Base-by-base conservation (phyloP, 2,329 filamentous ascomycete genomes). In the Orbilia blumenaviensis region DNA sequence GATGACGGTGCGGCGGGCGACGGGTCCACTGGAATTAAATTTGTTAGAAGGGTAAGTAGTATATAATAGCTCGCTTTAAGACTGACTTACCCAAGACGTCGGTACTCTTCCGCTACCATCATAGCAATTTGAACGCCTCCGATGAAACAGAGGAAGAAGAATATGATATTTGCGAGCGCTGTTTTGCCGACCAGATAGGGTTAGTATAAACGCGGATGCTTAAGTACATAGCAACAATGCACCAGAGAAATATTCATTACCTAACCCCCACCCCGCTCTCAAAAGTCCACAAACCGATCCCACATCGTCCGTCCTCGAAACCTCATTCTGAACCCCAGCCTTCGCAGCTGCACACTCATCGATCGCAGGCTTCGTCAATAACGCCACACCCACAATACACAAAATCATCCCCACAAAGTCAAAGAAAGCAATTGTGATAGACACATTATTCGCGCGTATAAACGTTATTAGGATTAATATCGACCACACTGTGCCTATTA, bases 1-100 rank as follows among this genome's bases (percentile, higher is more conserved):
- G 48, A 75, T 75, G 27, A 75, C 63, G 12, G 71, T 75, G 23
- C 71, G 71, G 48, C 71, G 71, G 38, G 71, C 71, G 58, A 75
- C 63, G 29, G 71, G 71, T 23, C 71, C 71, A 6, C 71, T 75
- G 32, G 12, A 14, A 54, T 41, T 34, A 46, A 10, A 50, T 10
- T 3, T 5, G 41, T 73, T 63, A 66, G 69, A 9, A 25, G 27
- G n/a, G n/a, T n/a, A 32, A 4, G 36, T 67, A 52, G n/a, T 8
- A 54, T 61, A 25, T n/a, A 36, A 21, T 46, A 4, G 16, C 12
- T n/a, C 14, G 3, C 25, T 23, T 38, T 10, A 9, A 12, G 4
- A 1, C 29, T 21, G 14, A 46, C 56, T 48, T 60, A 75, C 71
- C 71, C 71, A n/a, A 75, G 63, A 16, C 71, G 25, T 64, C 36